Conservation (phyloP, 179 eudicot species). For the Corrigiola litoralis region DNA sequence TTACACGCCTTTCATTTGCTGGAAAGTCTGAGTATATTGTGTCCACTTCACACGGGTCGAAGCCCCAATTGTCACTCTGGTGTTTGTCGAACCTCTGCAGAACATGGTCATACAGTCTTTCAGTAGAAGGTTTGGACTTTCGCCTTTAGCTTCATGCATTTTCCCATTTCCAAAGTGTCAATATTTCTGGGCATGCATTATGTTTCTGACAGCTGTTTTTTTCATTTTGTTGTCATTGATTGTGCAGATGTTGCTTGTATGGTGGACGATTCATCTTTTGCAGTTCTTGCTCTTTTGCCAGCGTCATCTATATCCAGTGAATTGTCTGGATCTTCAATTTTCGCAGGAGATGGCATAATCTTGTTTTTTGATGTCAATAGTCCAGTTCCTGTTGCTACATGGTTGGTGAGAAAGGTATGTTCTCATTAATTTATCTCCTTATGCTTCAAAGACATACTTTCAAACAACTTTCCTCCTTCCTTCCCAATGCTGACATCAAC, state of each 20-base stretch:
- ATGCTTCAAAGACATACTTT: not conserved
- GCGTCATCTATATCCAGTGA: constrained; percentile 23
- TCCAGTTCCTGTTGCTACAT: constrained; percentile 69
- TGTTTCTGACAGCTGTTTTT: not conserved
- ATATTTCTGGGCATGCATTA: not conserved
- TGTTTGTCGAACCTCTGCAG: constrained; percentile 51
- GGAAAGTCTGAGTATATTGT: constrained; percentile 74
- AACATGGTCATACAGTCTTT: constrained; percentile 73
- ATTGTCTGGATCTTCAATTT: constrained; percentile 24
- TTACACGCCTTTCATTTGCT: constrained; percentile 58
- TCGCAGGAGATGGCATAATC: constrained; percentile 47
- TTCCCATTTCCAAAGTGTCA: not conserved
- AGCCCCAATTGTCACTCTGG: constrained; percentile 66
- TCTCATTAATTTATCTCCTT: not conserved
- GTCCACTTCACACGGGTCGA: constrained; percentile 65
- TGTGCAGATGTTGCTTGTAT: constrained; percentile 74
- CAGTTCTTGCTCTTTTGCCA: constrained; percentile 63
- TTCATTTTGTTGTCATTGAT: constrained; percentile 13
- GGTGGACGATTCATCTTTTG: constrained; percentile 52
- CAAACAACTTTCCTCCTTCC: no score
- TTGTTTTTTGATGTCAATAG: constrained; percentile 53
- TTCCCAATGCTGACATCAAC: no score
- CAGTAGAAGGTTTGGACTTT: constrained; percentile 56
- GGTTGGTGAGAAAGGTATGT: constrained; percentile 75
- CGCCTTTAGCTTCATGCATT: not conserved